phyloP scores from a whole-genome alignment of 257 asterid species.

The Gardenia jasminoides region DNA sequence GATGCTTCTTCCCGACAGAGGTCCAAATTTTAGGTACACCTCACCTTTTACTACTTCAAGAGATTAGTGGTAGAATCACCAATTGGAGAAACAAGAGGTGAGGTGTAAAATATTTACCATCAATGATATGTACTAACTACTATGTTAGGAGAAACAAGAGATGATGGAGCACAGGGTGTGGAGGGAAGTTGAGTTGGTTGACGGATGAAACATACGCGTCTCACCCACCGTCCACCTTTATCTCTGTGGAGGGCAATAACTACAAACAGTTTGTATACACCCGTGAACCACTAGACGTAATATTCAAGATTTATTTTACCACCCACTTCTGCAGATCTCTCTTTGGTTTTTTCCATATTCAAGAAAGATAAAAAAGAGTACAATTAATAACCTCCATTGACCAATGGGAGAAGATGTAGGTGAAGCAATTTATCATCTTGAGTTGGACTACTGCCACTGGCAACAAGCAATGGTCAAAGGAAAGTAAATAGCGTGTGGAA shows the following conservation, averaged over 20 bases:
- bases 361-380: background rate
- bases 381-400: background rate
- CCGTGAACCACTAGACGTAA: conserved; percentile 43
- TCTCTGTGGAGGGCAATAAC: background rate
- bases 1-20: no score
- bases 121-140: no score
- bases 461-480: conserved; percentile 6
- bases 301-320: conserved; percentile 23
- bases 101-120: no score
- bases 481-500: background rate
- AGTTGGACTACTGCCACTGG: background rate
- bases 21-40: no score
- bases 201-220: conserved; percentile 12
- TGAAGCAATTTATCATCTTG: conserved; percentile 1
- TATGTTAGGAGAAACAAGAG: no score
- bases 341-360: no score
- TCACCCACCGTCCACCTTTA: conserved; percentile 2
- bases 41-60: no score
- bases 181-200: conserved; percentile 4
- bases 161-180: no score
- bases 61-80: no score
- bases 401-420: background rate
- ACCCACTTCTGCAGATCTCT: no score
- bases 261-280: conserved; percentile 8
- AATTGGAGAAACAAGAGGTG: no score